Evolutionary conservation across 192 early-diverging fungal genomes (phyloP).

Genomic region (Backusella australiensis): DNA sequence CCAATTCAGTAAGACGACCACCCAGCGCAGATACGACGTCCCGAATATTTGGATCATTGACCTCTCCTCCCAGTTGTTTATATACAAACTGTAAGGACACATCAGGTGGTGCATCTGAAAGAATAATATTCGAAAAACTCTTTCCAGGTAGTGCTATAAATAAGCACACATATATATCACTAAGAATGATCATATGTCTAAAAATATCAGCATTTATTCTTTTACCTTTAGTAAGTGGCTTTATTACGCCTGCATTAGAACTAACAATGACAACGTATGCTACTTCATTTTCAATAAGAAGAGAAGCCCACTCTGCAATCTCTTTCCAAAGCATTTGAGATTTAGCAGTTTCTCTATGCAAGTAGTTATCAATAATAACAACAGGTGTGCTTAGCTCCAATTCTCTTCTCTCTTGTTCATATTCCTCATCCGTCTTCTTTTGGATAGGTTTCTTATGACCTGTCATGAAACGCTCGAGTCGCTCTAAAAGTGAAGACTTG

Average conservation of each 20-base stretch:
- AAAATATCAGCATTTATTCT: neutral
- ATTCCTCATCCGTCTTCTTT: slow-evolving; percentile 20
- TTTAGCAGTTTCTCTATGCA: slow-evolving; percentile 68
- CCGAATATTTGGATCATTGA: slow-evolving; percentile 34
- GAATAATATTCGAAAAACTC: slow-evolving; percentile 61
- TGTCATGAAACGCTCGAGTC: neutral
- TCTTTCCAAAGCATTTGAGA: slow-evolving; percentile 64
- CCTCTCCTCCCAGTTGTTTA: slow-evolving; percentile 38
- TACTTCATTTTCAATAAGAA: slow-evolving; percentile 76
- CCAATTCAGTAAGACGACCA: slow-evolving; percentile 88
- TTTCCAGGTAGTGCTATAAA: slow-evolving; percentile 62
- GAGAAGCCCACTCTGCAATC: slow-evolving; percentile 82
- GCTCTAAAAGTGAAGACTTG: neutral
- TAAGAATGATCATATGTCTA: neutral
- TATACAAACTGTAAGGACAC: slow-evolving; percentile 59
- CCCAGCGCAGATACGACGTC: slow-evolving; percentile 70
- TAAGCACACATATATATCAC: neutral
- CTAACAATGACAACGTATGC: slow-evolving; percentile 92
- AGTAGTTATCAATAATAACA: slow-evolving; percentile 84
- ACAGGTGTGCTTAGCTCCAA: slow-evolving; percentile 73
- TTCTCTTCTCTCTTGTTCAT: slow-evolving; percentile 26
- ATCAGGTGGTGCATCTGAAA: slow-evolving; percentile 71
- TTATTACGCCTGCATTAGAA: slow-evolving; percentile 65
- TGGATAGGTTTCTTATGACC: neutral
- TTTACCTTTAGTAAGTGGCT: slow-evolving; percentile 69